Conservation (phyloP, 73 alveolate genomes). For the Paramecium pentaurelia region DNA sequence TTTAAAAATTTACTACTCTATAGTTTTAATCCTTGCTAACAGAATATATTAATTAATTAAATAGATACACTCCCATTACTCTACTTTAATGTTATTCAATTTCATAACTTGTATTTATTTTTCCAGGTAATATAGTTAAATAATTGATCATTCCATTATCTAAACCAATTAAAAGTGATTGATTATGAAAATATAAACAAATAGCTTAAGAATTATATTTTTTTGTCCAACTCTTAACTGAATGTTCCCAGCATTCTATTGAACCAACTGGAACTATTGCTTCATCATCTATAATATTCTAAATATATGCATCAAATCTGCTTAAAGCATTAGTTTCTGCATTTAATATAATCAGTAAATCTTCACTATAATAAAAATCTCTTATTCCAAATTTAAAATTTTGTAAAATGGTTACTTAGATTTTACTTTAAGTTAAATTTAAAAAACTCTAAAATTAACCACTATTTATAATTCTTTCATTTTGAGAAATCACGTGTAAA, state of each 20-base stretch:
- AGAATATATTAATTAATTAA: not conserved
- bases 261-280: constrained; percentile 9
- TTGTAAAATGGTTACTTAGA: not conserved
- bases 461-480: not conserved
- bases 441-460: not conserved
- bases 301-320: constrained; percentile 25
- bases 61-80: constrained; percentile 22
- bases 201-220: constrained; percentile 1
- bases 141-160: constrained; percentile 38
- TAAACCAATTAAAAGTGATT: not conserved
- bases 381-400: constrained; percentile 3
- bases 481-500: not conserved
- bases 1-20: constrained; percentile 3
- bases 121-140: not conserved
- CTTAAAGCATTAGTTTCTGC: constrained; percentile 8
- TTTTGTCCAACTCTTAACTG: not conserved
- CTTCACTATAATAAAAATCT: not conserved
- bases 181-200: not conserved
- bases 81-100: constrained; percentile 14
- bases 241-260: constrained; percentile 15
- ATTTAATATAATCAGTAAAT: not conserved
- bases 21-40: constrained; percentile 1
- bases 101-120: not conserved
- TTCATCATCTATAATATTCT: constrained; percentile 6
- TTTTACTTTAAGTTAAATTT: not conserved